Base-by-base conservation (phyloP, 306 rosid species). In the Dryas alaskensis region DNA sequence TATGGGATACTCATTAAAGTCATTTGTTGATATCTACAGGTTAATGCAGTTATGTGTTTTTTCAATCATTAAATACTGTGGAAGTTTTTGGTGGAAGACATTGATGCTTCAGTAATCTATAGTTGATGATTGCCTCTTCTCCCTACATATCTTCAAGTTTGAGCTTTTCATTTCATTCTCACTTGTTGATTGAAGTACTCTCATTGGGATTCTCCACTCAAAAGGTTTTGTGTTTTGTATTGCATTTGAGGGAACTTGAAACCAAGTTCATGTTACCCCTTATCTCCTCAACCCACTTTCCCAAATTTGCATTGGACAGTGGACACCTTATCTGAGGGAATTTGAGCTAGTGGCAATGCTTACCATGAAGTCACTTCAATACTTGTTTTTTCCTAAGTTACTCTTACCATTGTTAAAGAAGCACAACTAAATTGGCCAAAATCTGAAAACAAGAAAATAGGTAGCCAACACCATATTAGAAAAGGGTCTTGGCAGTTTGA, bases 11-110 rank as follows among this genome's bases (percentile, higher is more conserved):
- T 75, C 65, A 31, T 60, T 39, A 70, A 51, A 59, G 37, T 68
- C 63, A 48, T 52, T 39, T 74, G 55, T 55, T 45, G 46, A 37
- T 67, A 39, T 40, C 48, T 19, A 68, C 31, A 58, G 73, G 40
- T 80, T 70, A 53, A 64, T 69, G 80, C 65, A 80, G 73, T 71
- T 66, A 70, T 58, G 75, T 46, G 79, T 46, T 63, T 9, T 59
- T 39, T 5, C 53, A 1, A 31, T 31, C 51, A 46, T 39, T 10
- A 46, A 43, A 19, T 60, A 4, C 45, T 57, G 57, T 67, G 58
- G n/a, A 72, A 59, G 11, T 46, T 72, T 16, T 31, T 31, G 37
- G 37, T 31, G 37, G 57, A 58, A 22, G 46, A 62, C 67, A 40
- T 5, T 70, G n/a, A 22, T 55, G 52, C 14, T 55, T 43, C 65